phyloP scores from a whole-genome alignment of 345 rosid genomes.

The Hibiscus mutabilis region DNA sequence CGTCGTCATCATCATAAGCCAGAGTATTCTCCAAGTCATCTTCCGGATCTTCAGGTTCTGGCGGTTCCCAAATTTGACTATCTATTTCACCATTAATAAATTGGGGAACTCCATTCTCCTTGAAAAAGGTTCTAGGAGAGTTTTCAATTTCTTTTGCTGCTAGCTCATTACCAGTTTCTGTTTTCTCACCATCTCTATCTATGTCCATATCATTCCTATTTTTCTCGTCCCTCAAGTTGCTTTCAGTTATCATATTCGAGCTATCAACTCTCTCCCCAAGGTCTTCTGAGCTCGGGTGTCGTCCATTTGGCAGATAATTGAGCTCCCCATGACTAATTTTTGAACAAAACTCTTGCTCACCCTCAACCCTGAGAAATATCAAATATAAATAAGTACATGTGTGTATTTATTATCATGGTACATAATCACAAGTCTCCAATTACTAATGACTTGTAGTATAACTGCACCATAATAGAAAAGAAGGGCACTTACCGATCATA shows the following conservation, averaged over 20 bases:
- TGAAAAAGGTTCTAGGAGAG: slow-evolving; percentile 20
- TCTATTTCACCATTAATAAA: slow-evolving; percentile 29
- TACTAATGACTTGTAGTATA: neutral
- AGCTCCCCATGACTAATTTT: slow-evolving; percentile 29
- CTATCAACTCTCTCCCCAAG: slow-evolving; percentile 24
- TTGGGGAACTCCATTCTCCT: slow-evolving; percentile 22
- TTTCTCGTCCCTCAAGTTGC: slow-evolving; percentile 18
- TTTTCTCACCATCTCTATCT: slow-evolving; percentile 36
- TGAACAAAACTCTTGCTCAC: slow-evolving; percentile 43
- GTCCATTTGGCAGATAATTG: slow-evolving; percentile 24
- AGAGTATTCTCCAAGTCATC: slow-evolving; percentile 50
- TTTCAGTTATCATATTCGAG: slow-evolving; percentile 24
- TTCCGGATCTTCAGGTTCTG: slow-evolving; percentile 65
- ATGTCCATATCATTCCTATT: slow-evolving; percentile 19
- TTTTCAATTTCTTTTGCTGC: slow-evolving; percentile 27
- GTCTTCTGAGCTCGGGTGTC: slow-evolving; percentile 22
- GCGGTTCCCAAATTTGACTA: slow-evolving; percentile 67
- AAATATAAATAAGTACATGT: neutral
- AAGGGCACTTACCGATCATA: slow-evolving; percentile 36
- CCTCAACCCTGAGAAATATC: slow-evolving; percentile 41
- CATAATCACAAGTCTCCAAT: slow-evolving; percentile 1
- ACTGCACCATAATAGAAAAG: neutral
- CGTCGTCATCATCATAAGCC: slow-evolving; percentile 58
- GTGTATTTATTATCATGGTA: neutral
- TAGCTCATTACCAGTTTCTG: slow-evolving; percentile 20